Evolutionary conservation across 345 rosid genomes (phyloP).

Genomic region (Citrus reticulata): DNA sequence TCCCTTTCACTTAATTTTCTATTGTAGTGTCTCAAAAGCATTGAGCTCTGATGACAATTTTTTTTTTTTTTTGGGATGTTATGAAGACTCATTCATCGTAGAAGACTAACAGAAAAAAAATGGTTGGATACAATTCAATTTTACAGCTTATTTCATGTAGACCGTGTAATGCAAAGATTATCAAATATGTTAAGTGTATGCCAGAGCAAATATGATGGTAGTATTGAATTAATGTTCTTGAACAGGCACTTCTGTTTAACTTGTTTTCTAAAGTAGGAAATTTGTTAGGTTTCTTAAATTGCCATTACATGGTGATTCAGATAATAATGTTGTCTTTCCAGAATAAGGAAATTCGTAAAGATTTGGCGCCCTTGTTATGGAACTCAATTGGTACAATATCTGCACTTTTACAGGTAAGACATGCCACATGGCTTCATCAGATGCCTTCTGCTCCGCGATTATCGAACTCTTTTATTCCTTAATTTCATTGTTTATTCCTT

Average conservation of each 20-base stretch:
- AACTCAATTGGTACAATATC: constrained; percentile 39
- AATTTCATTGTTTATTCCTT: neutral
- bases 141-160: neutral
- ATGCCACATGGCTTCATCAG: neutral
- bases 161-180: neutral
- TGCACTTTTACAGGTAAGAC: constrained; percentile 41
- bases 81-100: neutral
- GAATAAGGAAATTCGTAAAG: constrained; percentile 28
- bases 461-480: neutral
- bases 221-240: neutral
- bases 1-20: no score
- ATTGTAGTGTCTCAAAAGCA: neutral
- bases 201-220: neutral
- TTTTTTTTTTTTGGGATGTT: no score
- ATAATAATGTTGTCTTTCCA: constrained; percentile 9
- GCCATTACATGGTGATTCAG: neutral
- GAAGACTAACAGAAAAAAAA: neutral
- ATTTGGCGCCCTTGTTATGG: constrained; percentile 54
- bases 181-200: neutral
- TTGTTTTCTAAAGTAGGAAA: constrained; percentile 21
- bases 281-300: neutral
- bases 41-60: neutral
- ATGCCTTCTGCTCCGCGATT: neutral
- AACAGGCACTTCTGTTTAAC: neutral
- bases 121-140: neutral